phyloP scores from a whole-genome alignment of 2,329 filamentous ascomycete species.

The Fusarium brevicatenulatum region DNA sequence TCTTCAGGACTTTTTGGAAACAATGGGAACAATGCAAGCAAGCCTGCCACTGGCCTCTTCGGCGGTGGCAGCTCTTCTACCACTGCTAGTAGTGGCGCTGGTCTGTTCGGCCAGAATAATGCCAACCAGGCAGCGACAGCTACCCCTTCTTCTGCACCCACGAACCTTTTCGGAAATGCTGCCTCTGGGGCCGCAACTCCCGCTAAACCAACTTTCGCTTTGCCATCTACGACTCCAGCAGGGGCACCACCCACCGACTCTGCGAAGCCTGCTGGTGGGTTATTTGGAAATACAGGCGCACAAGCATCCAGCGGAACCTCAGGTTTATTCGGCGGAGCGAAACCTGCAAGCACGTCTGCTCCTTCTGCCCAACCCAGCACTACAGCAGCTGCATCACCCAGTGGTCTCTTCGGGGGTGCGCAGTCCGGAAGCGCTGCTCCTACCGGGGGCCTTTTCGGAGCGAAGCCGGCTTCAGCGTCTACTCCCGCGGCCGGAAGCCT shows the following conservation, averaged over 20 bases:
- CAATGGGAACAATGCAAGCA: conserved; percentile 29
- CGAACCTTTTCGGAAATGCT: conserved; percentile 47
- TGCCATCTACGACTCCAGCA: conserved; percentile 65
- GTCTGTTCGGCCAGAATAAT: conserved; percentile 44
- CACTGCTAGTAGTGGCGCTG: conserved; percentile 24
- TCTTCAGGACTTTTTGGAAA: conserved; percentile 48
- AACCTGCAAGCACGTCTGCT: conserved; percentile 41
- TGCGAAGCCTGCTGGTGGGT: conserved; percentile 41
- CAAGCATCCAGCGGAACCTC: conserved; percentile 36
- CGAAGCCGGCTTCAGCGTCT: conserved; percentile 44
- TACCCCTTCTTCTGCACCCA: conserved; percentile 41
- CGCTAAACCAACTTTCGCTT: conserved; percentile 59
- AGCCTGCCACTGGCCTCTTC: conserved; percentile 42
- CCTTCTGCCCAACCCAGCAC: conserved; percentile 29
- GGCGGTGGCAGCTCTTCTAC: conserved; percentile 44
- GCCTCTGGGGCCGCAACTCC: conserved; percentile 49
- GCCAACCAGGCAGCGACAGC: conserved; percentile 37
- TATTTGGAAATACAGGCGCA: conserved; percentile 40
- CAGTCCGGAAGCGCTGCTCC: conserved; percentile 45
- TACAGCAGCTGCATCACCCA: conserved; percentile 29
- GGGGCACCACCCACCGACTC: conserved; percentile 61
- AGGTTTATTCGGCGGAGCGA: conserved; percentile 46
- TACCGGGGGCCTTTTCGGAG: conserved; percentile 49
- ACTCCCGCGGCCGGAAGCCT: conserved; percentile 39
- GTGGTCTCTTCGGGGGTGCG: conserved; percentile 50